Conservation (phyloP, 129 eudicot genomes). For the Helianthus tuberosus region DNA sequence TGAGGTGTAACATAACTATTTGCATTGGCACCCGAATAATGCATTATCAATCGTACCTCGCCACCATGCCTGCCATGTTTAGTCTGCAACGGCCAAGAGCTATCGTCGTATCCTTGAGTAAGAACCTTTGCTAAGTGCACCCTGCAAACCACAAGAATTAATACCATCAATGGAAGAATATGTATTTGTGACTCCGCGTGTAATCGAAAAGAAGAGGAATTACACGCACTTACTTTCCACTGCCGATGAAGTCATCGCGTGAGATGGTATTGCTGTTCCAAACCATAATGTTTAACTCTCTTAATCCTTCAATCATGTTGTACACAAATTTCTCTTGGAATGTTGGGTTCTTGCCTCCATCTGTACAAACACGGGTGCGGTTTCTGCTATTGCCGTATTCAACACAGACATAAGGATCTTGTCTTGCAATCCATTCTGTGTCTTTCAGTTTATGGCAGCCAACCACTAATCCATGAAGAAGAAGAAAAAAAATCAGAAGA, state of each 20-base stretch:
- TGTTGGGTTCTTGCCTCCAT: conserved; percentile 84
- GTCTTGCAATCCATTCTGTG: conserved; percentile 95
- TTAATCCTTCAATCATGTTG: conserved; percentile 65
- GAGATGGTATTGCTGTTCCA: conserved; percentile 88
- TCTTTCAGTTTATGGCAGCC: conserved; percentile 74
- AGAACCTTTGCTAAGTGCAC: conserved; percentile 64
- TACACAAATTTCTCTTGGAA: conserved; percentile 89
- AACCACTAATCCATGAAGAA: conserved; percentile 50
- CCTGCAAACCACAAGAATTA: conserved; percentile 36
- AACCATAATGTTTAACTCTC: conserved; percentile 70
- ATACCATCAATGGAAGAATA: background rate
- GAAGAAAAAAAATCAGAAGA: too few relatives aligned
- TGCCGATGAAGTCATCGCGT: conserved; percentile 76
- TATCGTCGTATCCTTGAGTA: conserved; percentile 66
- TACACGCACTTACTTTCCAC: conserved; percentile 71
- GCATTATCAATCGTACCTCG: conserved; percentile 85
- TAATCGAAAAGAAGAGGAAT: background rate
- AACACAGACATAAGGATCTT: conserved; percentile 89
- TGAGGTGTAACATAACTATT: conserved; percentile 42
- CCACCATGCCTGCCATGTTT: conserved; percentile 87
- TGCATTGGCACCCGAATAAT: conserved; percentile 58
- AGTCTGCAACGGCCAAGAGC: conserved; percentile 73
- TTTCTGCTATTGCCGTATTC: conserved; percentile 69
- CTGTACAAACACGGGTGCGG: conserved; percentile 81
- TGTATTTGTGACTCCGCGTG: background rate